Evolutionary conservation across 1,284 basidiomycete species (phyloP).

Genomic region (Cutaneotrichosporon spelunceum): DNA sequence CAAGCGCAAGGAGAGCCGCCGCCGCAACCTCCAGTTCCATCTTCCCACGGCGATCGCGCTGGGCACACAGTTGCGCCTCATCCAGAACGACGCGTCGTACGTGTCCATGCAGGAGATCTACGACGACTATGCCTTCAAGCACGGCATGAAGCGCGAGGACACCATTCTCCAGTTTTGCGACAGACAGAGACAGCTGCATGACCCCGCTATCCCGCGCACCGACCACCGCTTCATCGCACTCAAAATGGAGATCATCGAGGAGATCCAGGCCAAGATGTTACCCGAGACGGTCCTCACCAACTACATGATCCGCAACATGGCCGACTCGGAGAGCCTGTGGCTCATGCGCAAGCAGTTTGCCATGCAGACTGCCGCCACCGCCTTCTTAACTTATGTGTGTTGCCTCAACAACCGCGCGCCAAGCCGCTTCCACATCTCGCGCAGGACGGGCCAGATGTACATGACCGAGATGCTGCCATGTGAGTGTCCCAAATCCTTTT

Average conservation of each 20-base stretch:
- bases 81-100: constrained; percentile 89
- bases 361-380: constrained; percentile 77
- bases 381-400: constrained; percentile 90
- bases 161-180: constrained; percentile 79
- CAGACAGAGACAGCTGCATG: constrained; percentile 66
- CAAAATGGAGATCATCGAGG: constrained; percentile 84
- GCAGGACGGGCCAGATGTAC: constrained; percentile 80
- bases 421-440: constrained; percentile 80
- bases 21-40: constrained; percentile 88
- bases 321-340: constrained; percentile 83
- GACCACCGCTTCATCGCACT: constrained; percentile 40
- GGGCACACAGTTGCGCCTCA: constrained; percentile 75
- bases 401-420: constrained; percentile 82
- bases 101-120: constrained; percentile 90
- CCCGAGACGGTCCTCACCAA: constrained; percentile 83
- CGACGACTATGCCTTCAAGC: constrained; percentile 78
- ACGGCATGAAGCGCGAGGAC: constrained; percentile 80
- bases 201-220: constrained; percentile 41
- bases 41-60: constrained; percentile 84
- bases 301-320: constrained; percentile 86
- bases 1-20: constrained; percentile 88
- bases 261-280: constrained; percentile 82
- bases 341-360: constrained; percentile 97
- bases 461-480: constrained; percentile 88
- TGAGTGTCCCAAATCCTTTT: constrained; percentile 45